Conservation (phyloP, 495 filamentous ascomycete genomes). For the Trichoderma asperelloides region DNA sequence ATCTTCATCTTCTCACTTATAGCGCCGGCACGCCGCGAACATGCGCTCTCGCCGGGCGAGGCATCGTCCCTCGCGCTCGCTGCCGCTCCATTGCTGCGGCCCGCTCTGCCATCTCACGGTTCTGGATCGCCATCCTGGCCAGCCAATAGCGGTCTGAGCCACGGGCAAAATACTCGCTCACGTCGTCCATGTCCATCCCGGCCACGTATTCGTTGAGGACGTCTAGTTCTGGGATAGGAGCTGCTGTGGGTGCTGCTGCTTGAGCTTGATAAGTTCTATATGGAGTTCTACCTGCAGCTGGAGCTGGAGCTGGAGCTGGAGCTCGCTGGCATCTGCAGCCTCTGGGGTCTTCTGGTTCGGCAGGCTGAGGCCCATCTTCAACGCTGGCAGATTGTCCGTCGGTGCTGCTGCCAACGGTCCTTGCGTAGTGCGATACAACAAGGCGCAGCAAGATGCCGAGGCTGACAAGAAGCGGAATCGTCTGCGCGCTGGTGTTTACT, state of each 20-base stretch:
- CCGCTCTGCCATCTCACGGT: not conserved
- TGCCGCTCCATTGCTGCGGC: not conserved
- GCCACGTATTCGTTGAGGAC: not conserved
- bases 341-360: not conserved
- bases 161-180: not conserved
- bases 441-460: not conserved
- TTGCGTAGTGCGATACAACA: not conserved
- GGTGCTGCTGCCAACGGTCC: too few relatives aligned
- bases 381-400: not conserved
- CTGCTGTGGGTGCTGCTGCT: not conserved
- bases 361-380: not conserved
- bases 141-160: not conserved
- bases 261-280: not conserved
- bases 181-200: not conserved
- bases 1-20: not conserved
- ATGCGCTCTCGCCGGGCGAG: not conserved
- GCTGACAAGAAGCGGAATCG: constrained; percentile 7
- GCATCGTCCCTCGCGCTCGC: not conserved
- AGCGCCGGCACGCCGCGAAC: not conserved
- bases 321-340: not conserved
- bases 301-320: not conserved
- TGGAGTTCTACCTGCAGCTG: not conserved
- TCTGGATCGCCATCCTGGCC: not conserved
- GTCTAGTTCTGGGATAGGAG: not conserved
- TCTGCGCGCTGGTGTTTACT: constrained; percentile 3